Conservation (phyloP, 768 basidiomycete genomes). For the Lactifluus volemus region DNA sequence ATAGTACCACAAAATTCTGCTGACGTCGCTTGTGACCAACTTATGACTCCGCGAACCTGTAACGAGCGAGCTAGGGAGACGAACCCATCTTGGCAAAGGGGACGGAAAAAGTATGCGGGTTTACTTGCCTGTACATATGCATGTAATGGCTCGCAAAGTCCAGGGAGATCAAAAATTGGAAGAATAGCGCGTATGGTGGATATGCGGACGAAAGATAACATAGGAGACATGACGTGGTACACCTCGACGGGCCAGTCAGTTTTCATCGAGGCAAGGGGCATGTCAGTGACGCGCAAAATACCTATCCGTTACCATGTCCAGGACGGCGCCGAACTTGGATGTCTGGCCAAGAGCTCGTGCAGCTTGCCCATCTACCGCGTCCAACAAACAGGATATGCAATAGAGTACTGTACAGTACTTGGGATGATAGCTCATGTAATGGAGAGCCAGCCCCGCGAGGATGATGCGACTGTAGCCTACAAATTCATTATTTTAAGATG, state of each 20-base stretch:
- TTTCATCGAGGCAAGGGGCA: not conserved
- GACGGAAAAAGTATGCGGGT: not conserved
- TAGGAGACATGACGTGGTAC: slow-evolving; percentile 91
- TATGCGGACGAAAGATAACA: slow-evolving; percentile 91
- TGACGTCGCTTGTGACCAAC: slow-evolving; percentile 84
- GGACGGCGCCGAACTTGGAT: slow-evolving; percentile 92
- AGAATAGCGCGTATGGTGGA: slow-evolving; percentile 72
- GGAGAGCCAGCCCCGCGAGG: slow-evolving; percentile 79
- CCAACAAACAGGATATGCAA: slow-evolving; percentile 82
- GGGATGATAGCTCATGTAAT: slow-evolving; percentile 93
- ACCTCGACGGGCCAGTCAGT: slow-evolving; percentile 38
- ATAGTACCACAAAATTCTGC: slow-evolving; percentile 83
- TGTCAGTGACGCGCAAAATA: slow-evolving; percentile 30
- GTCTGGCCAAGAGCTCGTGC: slow-evolving; percentile 85
- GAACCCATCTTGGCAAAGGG: slow-evolving; percentile 5
- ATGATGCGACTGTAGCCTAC: slow-evolving; percentile 87
- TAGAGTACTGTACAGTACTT: slow-evolving; percentile 88
- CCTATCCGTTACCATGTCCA: slow-evolving; percentile 99
- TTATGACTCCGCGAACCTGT: slow-evolving; percentile 95
- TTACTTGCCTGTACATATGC: slow-evolving; percentile 94
- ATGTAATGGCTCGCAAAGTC: slow-evolving; percentile 99
- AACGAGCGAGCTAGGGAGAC: slow-evolving; percentile 67
- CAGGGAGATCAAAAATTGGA: slow-evolving; percentile 93
- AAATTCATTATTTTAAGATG: slow-evolving; percentile 2
- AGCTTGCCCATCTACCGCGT: slow-evolving; percentile 91